Percentiles rank a stretch among this genome's conserved stretches.
phyloP scores from a whole-genome alignment of 2,329 filamentous ascomycete species.

The Aspergillus texensis region DNA sequence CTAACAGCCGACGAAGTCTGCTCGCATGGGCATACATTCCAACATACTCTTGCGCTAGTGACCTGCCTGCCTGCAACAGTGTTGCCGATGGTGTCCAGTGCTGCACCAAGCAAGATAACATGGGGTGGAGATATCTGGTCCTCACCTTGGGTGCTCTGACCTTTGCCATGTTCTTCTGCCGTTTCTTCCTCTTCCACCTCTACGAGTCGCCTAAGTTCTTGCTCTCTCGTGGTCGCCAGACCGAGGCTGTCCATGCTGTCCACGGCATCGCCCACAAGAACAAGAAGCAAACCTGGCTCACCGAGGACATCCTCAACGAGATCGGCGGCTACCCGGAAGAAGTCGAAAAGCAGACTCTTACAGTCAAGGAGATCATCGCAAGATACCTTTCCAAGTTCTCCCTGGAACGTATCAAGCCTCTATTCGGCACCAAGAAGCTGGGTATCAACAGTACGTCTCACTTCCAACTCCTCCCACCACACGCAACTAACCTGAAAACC shows the following conservation, averaged over 20 bases:
- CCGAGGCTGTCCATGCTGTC: constrained; percentile 77
- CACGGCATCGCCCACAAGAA: constrained; percentile 78
- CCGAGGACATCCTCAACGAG: constrained; percentile 65
- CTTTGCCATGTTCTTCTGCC: constrained; percentile 74
- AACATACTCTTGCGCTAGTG: constrained; percentile 58
- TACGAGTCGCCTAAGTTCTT: constrained; percentile 87
- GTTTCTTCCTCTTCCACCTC: constrained; percentile 78
- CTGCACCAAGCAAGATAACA: constrained; percentile 58
- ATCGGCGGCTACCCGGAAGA: constrained; percentile 54
- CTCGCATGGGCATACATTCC: constrained; percentile 77
- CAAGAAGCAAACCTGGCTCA: constrained; percentile 71
- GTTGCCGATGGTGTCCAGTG: constrained; percentile 32
- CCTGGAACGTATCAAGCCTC: constrained; percentile 64
- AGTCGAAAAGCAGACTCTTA: constrained; percentile 43
- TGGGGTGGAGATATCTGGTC: constrained; percentile 76
- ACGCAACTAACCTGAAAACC: constrained; percentile 37
- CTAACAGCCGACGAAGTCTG: constrained; percentile 25
- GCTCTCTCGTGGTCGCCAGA: constrained; percentile 72
- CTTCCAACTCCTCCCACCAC: constrained; percentile 45
- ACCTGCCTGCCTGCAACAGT: constrained; percentile 34
- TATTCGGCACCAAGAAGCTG: constrained; percentile 57
- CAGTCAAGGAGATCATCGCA: constrained; percentile 54
- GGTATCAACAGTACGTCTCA: constrained; percentile 50
- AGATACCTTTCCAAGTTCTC: constrained; percentile 69
- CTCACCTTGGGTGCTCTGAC: constrained; percentile 72